Base-by-base conservation (phyloP, 2,329 filamentous ascomycete species). In the Pyricularia sp. region DNA sequence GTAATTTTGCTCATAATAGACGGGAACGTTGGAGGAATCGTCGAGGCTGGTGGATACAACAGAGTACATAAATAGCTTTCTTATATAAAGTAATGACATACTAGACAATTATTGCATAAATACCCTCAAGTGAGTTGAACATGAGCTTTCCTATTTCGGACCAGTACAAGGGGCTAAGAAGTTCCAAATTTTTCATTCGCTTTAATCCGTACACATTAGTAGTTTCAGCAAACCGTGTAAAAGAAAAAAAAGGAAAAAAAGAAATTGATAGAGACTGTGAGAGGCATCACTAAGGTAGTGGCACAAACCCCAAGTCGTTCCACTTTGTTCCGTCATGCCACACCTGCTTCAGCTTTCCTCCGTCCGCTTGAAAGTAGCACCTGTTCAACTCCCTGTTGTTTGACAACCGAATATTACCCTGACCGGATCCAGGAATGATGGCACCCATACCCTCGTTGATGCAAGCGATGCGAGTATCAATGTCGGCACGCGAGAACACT, bases 401-500 rank as follows among this genome's bases (percentile, higher is more conserved):
- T 12, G 26, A 23, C 9, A 72, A 36, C 26, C 70, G 68, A 6
- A 70, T 10, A n/a, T 33, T 12, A 10, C 9, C 12, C 31, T 33
- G 31, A 2, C 10, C 12, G 31, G 9, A 9, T 11, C 12, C 31
- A 10, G 11, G 11, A 9, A 11, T 33, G 31, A 33, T 11, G 6
- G 11, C 9, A 2, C 36, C 68, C 50, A 68, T 65, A 26, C 58
- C 69, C 33, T 66, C 33, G 17, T 70, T 72, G 20, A 71, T 33
- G 28, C 71, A 72, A 12, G 70, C 68, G 25, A 71, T 30, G 17
- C 69, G 61, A 12, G 69, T 72, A n/a, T 66, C 31, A 12, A 64
- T 64, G 65, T 69, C 69, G 5, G 70, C 70, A 25, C 63, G 69
- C 1, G 68, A 68, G 6, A 70, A 71, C 10, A 71, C 69, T 6